phyloP scores from a whole-genome alignment of 2,329 filamentous ascomycete species.

The Endoconidiophora laricicola region DNA sequence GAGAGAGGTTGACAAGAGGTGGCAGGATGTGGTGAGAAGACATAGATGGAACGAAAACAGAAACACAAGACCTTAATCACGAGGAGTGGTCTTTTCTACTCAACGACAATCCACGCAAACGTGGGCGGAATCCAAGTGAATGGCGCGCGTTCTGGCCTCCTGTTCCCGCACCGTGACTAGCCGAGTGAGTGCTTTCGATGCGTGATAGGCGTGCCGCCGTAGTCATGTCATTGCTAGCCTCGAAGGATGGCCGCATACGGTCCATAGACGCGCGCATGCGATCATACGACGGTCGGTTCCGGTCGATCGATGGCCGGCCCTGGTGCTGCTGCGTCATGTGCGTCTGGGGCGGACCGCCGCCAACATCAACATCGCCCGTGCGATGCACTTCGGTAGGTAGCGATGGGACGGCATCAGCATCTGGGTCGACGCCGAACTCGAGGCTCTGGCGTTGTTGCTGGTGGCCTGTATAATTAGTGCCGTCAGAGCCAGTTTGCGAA shows the following conservation, averaged over 20 bases:
- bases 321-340: constrained; percentile 17
- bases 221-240: constrained; percentile 79
- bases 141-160: constrained; percentile 1
- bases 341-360: constrained; percentile 14
- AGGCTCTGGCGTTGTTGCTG: constrained; percentile 23
- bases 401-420: constrained; percentile 6
- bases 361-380: constrained; percentile 13
- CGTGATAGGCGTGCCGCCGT: constrained; percentile 71
- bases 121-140: constrained; percentile 18
- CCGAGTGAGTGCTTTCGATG: constrained; percentile 57
- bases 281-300: constrained; percentile 71
- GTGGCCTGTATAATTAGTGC: constrained; percentile 69
- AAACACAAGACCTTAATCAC: constrained; percentile 13
- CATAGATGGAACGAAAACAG: constrained; percentile 14
- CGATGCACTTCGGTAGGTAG: background rate
- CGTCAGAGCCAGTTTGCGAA: constrained; percentile 84
- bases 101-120: constrained; percentile 28
- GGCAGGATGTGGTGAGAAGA: constrained; percentile 11
- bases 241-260: constrained; percentile 64
- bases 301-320: constrained; percentile 43
- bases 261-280: constrained; percentile 78
- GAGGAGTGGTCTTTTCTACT: constrained; percentile 22
- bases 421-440: constrained; percentile 9
- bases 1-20: background rate
- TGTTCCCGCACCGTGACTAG: background rate